phyloP scores from a whole-genome alignment of 1,139 yeast genomes.

The Pichia sp. region DNA sequence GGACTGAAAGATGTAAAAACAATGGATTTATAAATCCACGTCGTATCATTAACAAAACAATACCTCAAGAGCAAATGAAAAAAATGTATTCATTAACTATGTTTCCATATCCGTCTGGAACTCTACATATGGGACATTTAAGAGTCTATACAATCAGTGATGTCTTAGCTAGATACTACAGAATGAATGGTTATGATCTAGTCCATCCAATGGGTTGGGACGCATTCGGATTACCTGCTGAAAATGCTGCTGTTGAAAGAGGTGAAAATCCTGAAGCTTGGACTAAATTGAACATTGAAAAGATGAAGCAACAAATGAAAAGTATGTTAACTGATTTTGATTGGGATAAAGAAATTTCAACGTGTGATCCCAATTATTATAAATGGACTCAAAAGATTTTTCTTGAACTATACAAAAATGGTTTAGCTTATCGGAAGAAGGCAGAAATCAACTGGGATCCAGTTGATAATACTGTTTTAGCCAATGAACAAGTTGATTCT shows the following conservation, averaged over 20 bases:
- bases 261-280: slow-evolving; percentile 72
- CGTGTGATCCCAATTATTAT: slow-evolving; percentile 83
- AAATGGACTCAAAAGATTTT: slow-evolving; percentile 89
- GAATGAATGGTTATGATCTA: slow-evolving; percentile 70
- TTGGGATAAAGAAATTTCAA: slow-evolving; percentile 88
- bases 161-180: slow-evolving; percentile 67
- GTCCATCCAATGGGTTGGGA: slow-evolving; percentile 99
- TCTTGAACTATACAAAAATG: slow-evolving; percentile 60
- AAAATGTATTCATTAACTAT: slow-evolving; percentile 68
- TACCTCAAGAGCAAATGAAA: slow-evolving; percentile 21
- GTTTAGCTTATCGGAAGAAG: slow-evolving; percentile 75
- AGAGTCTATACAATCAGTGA: slow-evolving; percentile 91
- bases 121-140: slow-evolving; percentile 86
- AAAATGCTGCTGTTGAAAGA: slow-evolving; percentile 91
- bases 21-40: slow-evolving; percentile 41
- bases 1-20: slow-evolving; percentile 39
- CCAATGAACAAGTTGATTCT: slow-evolving; percentile 92
- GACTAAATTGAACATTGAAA: slow-evolving; percentile 70
- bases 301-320: slow-evolving; percentile 79
- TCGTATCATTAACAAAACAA: slow-evolving; percentile 27
- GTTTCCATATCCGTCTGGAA: slow-evolving; percentile 97
- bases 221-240: slow-evolving; percentile 97
- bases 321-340: slow-evolving; percentile 81
- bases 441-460: slow-evolving; percentile 99
- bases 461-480: slow-evolving; percentile 84